Evolutionary conservation across 2,329 filamentous ascomycete species (phyloP), one percentile per base, ranked within the genome.

Genomic region (Aspergillus terreus): DNA sequence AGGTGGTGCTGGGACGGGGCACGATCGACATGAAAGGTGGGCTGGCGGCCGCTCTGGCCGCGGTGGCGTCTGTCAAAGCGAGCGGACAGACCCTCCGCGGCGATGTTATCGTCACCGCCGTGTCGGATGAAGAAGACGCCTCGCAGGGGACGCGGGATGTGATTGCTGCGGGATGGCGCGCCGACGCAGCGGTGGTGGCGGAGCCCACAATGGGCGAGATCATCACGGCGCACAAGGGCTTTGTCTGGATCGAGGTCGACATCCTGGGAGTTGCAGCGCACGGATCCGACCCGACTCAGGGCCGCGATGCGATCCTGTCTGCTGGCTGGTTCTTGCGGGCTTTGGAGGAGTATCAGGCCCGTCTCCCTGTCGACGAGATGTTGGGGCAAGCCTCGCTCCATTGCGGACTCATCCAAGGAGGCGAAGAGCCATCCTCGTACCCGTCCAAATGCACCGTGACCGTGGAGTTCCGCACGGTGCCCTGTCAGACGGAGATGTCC

Each of bases 21-120:
- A 65, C 72, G 4, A 66, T 74, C 9, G 78, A 81, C 40, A 82
- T 82, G 78, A 82, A 81, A 56, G 63, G 72, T 3, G 78, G 79
- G 0, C 46, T 82, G 1, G 78, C 79, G 4, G 75, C 77, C 2
- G 70, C 66, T 4, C 68, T 82, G 56, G 62, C 72, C 0, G 67
- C 76, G 0, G 55, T 79, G 2, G 64, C 72, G 7, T 64, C 67
- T 3, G 66, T 68, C 3, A 76, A 75, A 44, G 62, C 61, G 11
- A 63, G 57, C 15, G 55, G 59, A 1, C 50, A 53, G 3, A 35
- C 42, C 17, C 69, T 77, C 9, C 60, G 66, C 0, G 80, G 80
- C 3, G 76, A 82, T 44, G 71, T 82, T 7, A 76, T 82, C 7
- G 66, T 83, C 5, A 70, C 79, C 0, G 79, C 75, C 1, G 80